A percentile compares a stretch with the other conserved stretches of the same genome.
Evolutionary conservation across 1,284 basidiomycete species (phyloP).

Genomic region (Neolentinus lepideus): DNA sequence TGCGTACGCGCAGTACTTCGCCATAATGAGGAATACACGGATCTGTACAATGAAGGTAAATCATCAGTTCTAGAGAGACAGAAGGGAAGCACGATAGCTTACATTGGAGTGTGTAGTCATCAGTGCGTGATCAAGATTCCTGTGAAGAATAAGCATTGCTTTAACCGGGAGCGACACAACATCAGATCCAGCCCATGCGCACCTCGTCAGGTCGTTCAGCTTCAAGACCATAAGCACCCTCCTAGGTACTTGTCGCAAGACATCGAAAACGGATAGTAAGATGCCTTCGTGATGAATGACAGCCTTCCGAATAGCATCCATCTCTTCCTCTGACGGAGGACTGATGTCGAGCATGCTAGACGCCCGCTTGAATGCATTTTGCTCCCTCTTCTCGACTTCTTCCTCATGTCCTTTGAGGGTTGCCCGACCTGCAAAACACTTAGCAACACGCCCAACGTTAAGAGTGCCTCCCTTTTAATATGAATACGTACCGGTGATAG

Average conservation of each 20-base stretch:
- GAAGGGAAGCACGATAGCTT: constrained; percentile 12
- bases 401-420: constrained; percentile 54
- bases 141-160: constrained; percentile 19
- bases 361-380: constrained; percentile 41
- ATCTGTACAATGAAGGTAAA: constrained; percentile 36
- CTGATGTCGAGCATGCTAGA: constrained; percentile 71
- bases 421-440: constrained; percentile 37
- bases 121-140: constrained; percentile 65
- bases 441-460: background rate
- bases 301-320: constrained; percentile 73
- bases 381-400: constrained; percentile 21
- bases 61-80: background rate
- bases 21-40: constrained; percentile 88
- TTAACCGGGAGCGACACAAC: background rate
- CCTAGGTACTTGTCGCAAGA: constrained; percentile 77
- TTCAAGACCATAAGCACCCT: constrained; percentile 87
- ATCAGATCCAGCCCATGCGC: constrained; percentile 11
- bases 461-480: no score
- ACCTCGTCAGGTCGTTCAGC: constrained; percentile 78
- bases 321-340: constrained; percentile 63
- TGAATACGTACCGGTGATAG: constrained; percentile 71
- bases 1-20: constrained; percentile 82
- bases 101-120: constrained; percentile 72
- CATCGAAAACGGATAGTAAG: constrained; percentile 76
- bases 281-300: constrained; percentile 79